These are phyloP conservation scores for Ceriops tagal DNA, from an alignment of 345 rosid genomes.

Conservation along the genomic window DNA sequence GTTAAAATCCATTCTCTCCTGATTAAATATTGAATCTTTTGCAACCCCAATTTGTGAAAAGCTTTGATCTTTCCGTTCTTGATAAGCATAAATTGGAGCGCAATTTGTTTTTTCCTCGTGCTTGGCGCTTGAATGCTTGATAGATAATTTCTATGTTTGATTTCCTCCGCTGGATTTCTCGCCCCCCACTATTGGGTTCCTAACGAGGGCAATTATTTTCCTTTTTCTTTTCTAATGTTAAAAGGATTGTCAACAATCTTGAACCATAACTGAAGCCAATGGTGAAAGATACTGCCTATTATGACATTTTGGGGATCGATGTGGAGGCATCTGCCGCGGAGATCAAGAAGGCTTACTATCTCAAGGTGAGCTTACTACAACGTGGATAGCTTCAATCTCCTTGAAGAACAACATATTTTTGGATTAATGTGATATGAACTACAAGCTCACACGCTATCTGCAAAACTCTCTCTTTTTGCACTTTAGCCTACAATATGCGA, in stretches of 20 bases:
- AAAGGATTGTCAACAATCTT: background rate
- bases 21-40: background rate
- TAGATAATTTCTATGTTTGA: background rate
- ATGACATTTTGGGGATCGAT: constrained; percentile 67
- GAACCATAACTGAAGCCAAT: background rate
- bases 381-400: too few relatives aligned
- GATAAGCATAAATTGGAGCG: too few relatives aligned
- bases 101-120: too few relatives aligned
- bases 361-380: constrained; percentile 45
- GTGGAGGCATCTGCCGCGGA: constrained; percentile 68
- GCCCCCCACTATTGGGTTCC: background rate
- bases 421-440: background rate
- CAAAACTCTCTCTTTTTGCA: too few relatives aligned
- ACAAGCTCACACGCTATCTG: background rate
- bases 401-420: too few relatives aligned
- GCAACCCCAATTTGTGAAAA: background rate
- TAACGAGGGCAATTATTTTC: background rate
- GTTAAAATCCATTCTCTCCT: background rate
- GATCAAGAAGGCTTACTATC: constrained; percentile 88
- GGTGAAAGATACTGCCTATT: constrained; percentile 49
- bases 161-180: background rate
- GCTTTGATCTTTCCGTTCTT: too few relatives aligned
- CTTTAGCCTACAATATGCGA: too few relatives aligned
- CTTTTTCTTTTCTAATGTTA: background rate
- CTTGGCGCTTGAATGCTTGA: too few relatives aligned